Evolutionary conservation across 441 rosid genomes (phyloP), one percentile per base, ranked within the genome.

Genomic region (Eutrema salsugineum): DNA sequence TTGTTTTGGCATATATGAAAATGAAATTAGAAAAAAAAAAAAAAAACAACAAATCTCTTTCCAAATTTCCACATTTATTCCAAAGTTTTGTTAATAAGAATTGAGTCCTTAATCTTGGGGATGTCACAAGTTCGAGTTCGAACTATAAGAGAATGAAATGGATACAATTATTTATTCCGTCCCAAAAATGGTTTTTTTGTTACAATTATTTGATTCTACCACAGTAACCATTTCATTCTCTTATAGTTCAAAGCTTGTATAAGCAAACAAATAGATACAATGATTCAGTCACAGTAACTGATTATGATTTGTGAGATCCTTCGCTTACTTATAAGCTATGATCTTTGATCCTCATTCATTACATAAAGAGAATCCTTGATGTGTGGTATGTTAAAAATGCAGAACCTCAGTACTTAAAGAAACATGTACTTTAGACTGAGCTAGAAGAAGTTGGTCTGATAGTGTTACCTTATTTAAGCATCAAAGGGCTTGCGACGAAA

Each of bases 371-470:
- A 35, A 30, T 12, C 35, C 57, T 14, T 68, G 11, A 47, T 9
- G 46, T 42, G 16, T 20, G 17, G 50, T 54, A 11, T 71, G 39
- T 68, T 39, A 55, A 78, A 86, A 85, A 79, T 46, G 47, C 47
- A 43, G 83, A 83, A 20, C 69, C 6, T 22, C 88, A 83, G 22
- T 81, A 83, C 49, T 87, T 82, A 16, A 83, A 84, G 69, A 58
- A 70, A 53, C 76, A 83, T 63, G 83, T 16, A 46, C 1, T 46
- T 39, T 63, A 83, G 20, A 78, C 83, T 44, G 77, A 82, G 71
- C 64, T 83, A 40, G 91, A 88, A 80, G 92, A 86, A 84, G 80
- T 78, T 56, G 84, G 87, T 56, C 80, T 82, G 8, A 68, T 86
- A 61, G 50, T 87, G 65, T 60, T 60, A 46, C 17, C 40, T 70